Evolutionary conservation across 2,329 filamentous ascomycete species (phyloP).

Genomic region (Neopestalotiopsis sp.): DNA sequence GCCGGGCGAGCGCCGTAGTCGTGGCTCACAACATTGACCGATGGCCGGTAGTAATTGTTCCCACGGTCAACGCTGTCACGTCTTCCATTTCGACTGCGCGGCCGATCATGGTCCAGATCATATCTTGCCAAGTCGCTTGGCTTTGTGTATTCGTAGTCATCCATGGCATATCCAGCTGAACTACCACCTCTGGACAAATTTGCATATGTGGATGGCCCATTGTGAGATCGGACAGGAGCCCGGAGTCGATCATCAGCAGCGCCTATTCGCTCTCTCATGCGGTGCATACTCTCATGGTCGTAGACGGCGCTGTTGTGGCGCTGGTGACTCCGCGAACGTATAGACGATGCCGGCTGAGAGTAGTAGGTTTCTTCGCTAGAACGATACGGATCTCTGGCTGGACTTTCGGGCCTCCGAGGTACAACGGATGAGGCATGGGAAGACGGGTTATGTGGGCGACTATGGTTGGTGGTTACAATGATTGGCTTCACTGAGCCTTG

Average conservation of each 20-base stretch:
- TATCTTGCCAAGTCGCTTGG: conserved; percentile 66
- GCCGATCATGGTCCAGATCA: conserved; percentile 60
- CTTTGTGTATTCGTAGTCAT: conserved; percentile 69
- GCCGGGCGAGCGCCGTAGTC: conserved; percentile 51
- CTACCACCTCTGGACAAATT: conserved; percentile 51
- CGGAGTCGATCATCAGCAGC: conserved; percentile 47
- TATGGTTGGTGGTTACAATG: conserved; percentile 61
- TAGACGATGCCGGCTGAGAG: conserved; percentile 63
- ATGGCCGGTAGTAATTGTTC: conserved; percentile 59
- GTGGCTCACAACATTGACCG: conserved; percentile 53
- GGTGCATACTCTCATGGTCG: conserved; percentile 57
- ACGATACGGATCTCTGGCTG: conserved; percentile 57
- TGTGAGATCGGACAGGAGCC: conserved; percentile 45
- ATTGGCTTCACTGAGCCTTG: conserved; percentile 55
- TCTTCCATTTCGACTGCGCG: conserved; percentile 45
- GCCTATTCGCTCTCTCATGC: conserved; percentile 51
- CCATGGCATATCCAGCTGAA: conserved; percentile 59
- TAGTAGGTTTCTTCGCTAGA: conserved; percentile 60
- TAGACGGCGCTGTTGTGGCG: conserved; percentile 49
- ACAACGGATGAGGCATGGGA: conserved; percentile 28
- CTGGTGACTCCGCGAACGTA: conserved; percentile 54
- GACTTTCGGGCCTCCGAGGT: conserved; percentile 49
- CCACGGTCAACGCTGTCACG: conserved; percentile 60
- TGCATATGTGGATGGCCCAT: conserved; percentile 52
- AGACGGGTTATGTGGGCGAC: conserved; percentile 41